Base-by-base conservation (phyloP, 768 basidiomycete species). In the Candolleomyces aberdarensis region DNA sequence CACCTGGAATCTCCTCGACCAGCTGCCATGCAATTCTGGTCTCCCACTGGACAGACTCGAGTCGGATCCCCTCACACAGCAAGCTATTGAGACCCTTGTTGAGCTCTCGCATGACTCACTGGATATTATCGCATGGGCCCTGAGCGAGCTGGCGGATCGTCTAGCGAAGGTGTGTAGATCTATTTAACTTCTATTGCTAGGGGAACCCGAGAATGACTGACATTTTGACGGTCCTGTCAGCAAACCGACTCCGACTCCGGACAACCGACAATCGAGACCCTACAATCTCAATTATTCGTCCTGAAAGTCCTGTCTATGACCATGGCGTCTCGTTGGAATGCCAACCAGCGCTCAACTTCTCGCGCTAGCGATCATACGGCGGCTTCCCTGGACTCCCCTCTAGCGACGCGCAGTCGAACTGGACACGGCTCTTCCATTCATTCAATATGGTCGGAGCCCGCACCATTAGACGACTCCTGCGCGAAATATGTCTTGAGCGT, bases 1-100 rank as follows among this genome's bases (percentile, higher is more conserved):
- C 14, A 26, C 41, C 8, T 15, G 32, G 65, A 69, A 39, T 41
- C 55, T 61, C 44, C 55, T 48, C 36, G 11, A 44, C 29, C 67
- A 97, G 95, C 81, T 97, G 9, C 95, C 94, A 57, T 88, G 85
- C 69, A 82, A 92, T 74, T 94, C 94, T 36, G 94, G 94, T 19
- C 78, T 84, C 46, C 76, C 85, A 13, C 71, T 96, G 60, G 85
- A 87, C 67, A 80, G 83, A 31, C 76, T 96, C 57, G 94, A 96
- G 74, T 79, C 78, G 8, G 93, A 96, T 72, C 75, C 80, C 39
- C 85, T 91, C 5, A 85, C 90, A 0, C 85, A 86, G 63, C 86
- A 91, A 69, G 85, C 89, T 8, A 84, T 95, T 44, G 84, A 89
- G 63, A 85, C 92, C 13, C 78, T 96, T 17, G 83, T 92, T n/a